phyloP scores from a whole-genome alignment of 805 yeast species.

The Starmerella apis region DNA sequence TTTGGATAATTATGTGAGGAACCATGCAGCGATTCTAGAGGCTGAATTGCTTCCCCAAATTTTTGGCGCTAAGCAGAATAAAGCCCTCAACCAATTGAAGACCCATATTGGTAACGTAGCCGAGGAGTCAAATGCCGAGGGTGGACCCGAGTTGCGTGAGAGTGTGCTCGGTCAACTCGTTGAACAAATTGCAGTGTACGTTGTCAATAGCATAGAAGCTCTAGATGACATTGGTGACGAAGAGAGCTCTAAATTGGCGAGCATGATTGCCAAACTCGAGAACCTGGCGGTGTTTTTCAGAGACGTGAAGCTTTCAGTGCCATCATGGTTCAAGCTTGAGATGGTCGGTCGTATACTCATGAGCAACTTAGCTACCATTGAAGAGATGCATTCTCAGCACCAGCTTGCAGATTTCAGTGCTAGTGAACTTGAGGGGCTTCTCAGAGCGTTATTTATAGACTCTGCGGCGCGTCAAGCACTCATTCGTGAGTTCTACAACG shows the following conservation, averaged over 20 bases:
- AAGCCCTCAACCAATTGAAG: conserved; percentile 6
- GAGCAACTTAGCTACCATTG: conserved; percentile 29
- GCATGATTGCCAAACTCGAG: conserved; percentile 14
- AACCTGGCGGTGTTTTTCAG: conserved; percentile 20
- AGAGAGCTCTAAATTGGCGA: conserved; percentile 23
- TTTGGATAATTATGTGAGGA: conserved; percentile 11
- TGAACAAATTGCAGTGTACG: conserved; percentile 25
- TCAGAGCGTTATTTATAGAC: conserved; percentile 32
- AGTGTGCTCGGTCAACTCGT: conserved; percentile 30
- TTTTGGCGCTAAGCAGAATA: neutral
- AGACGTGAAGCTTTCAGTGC: conserved; percentile 23
- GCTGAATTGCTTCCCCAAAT: conserved; percentile 13
- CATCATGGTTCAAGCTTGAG: conserved; percentile 34
- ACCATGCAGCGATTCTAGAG: conserved; percentile 6
- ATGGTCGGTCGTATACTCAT: conserved; percentile 30
- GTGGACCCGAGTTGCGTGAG: conserved; percentile 22
- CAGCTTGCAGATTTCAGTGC: conserved; percentile 31
- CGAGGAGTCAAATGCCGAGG: conserved; percentile 15
- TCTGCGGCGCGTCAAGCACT: conserved; percentile 27
- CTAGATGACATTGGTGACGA: conserved; percentile 29
- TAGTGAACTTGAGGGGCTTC: conserved; percentile 28
- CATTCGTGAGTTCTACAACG: conserved; percentile 9
- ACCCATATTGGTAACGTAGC: conserved; percentile 15
- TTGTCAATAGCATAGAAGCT: conserved; percentile 22
- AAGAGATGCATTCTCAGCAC: conserved; percentile 25